These are phyloP conservation scores for Emmonsia crescens DNA, from an alignment of 2,329 filamentous ascomycete species.

Conservation along the genomic window DNA sequence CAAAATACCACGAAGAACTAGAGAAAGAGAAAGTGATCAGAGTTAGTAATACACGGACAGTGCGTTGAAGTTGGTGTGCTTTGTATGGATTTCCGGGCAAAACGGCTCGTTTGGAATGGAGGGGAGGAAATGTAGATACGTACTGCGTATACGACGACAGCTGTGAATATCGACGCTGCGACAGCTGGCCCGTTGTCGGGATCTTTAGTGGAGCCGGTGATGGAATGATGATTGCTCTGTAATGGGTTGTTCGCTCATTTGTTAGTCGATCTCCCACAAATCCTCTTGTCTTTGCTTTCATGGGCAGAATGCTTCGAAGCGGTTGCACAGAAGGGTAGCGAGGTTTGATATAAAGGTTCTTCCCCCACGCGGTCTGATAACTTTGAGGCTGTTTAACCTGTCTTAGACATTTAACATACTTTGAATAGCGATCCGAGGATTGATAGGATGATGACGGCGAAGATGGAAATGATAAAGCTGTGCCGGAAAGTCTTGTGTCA, in stretches of 20 bases:
- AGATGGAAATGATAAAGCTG: slow-evolving; percentile 60
- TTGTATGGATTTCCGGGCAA: not conserved
- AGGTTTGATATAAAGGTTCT: not conserved
- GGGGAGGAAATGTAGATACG: slow-evolving; percentile 28
- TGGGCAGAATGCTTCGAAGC: not conserved
- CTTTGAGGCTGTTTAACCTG: not conserved
- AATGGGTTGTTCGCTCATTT: not conserved
- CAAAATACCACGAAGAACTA: slow-evolving; percentile 88
- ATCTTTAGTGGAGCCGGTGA: slow-evolving; percentile 63
- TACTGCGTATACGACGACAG: slow-evolving; percentile 83
- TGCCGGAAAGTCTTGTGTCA: slow-evolving; percentile 7
- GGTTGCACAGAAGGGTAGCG: not conserved
- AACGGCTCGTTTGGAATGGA: not conserved
- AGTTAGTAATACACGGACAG: not conserved
- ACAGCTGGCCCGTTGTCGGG: slow-evolving; percentile 66
- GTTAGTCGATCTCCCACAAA: not conserved
- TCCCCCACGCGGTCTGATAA: not conserved
- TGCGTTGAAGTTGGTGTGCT: not conserved
- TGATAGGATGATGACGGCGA: slow-evolving; percentile 55
- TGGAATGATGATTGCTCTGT: slow-evolving; percentile 62
- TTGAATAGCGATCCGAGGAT: slow-evolving; percentile 63
- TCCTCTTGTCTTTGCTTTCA: not conserved
- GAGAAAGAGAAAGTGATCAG: not conserved
- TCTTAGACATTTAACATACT: slow-evolving; percentile 33
- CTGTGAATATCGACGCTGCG: slow-evolving; percentile 73